phyloP scores from a whole-genome alignment of 495 filamentous ascomycete genomes.

The Daldinia concentrica region DNA sequence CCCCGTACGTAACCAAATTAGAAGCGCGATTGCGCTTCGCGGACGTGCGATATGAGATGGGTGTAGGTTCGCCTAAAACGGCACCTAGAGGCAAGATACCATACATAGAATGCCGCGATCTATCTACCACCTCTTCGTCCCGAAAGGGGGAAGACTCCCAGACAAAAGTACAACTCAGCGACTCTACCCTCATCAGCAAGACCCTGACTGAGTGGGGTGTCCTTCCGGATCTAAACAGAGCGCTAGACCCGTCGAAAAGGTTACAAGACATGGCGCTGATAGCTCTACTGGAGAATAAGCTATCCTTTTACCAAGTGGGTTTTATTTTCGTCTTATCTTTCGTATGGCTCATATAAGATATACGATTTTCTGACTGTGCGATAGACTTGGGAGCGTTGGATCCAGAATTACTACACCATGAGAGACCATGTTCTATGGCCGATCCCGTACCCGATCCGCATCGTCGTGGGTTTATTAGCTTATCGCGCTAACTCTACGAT shows the following conservation, averaged over 20 bases:
- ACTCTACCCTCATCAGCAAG: conserved; percentile 65
- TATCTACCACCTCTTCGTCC: not conserved
- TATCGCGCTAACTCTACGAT: conserved; percentile 55
- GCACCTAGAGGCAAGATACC: conserved; percentile 69
- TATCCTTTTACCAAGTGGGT: conserved; percentile 58
- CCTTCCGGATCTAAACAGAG: conserved; percentile 59
- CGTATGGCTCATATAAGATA: not conserved
- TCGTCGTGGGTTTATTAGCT: conserved; percentile 62
- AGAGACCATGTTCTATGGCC: conserved; percentile 59
- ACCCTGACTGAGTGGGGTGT: conserved; percentile 52
- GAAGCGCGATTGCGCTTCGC: conserved; percentile 69
- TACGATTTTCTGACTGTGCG: not conserved
- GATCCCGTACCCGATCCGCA: conserved; percentile 61
- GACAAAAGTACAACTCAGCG: conserved; percentile 41
- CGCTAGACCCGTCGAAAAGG: conserved; percentile 48
- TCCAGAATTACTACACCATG: conserved; percentile 70
- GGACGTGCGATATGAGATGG: conserved; percentile 56
- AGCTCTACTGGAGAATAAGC: conserved; percentile 68
- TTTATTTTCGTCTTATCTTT: not conserved
- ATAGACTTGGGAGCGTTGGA: conserved; percentile 62
- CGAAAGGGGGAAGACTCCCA: not conserved
- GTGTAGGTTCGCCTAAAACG: conserved; percentile 52
- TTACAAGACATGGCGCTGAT: conserved; percentile 61
- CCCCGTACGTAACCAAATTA: conserved; percentile 72
- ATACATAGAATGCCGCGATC: conserved; percentile 54